These are phyloP conservation scores for Schizochytrium sp. DNA, from an alignment of 108 stramenopile species.

Conservation along the genomic window DNA sequence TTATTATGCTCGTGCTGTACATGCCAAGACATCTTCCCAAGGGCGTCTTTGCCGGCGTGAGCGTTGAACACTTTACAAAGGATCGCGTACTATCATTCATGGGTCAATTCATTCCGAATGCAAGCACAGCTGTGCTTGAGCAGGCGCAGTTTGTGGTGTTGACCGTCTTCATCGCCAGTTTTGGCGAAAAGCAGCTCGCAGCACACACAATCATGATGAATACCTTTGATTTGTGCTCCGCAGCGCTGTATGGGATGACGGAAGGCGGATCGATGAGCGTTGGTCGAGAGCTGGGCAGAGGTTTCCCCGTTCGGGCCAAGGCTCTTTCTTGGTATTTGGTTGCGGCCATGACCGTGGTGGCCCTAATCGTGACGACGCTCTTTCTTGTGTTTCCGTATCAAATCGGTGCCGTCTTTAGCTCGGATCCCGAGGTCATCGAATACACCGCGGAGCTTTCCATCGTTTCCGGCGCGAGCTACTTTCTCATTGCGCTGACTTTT, in stretches of 20 bases:
- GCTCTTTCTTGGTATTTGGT: neutral
- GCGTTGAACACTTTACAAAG: neutral
- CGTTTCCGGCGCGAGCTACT: neutral
- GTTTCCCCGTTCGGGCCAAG: neutral
- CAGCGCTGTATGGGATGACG: neutral
- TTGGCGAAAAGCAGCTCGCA: constrained; percentile 6
- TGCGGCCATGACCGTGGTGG: neutral
- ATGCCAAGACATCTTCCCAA: neutral
- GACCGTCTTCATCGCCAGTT: neutral
- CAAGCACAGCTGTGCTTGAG: neutral
- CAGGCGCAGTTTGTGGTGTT: constrained; percentile 2
- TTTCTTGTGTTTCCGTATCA: neutral
- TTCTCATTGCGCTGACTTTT: neutral
- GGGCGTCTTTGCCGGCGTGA: neutral
- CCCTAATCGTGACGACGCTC: neutral
- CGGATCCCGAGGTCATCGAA: neutral
- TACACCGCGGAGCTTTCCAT: neutral
- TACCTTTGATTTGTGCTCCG: neutral
- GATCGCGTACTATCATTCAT: neutral
- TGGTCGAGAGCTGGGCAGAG: constrained; percentile 2
- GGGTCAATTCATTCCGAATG: neutral
- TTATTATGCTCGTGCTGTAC: neutral
- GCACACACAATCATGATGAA: constrained; percentile 9
- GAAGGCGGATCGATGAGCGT: neutral
- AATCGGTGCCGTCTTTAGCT: neutral